These are phyloP conservation scores for Angophora floribunda DNA, from an alignment of 345 rosid genomes.

Conservation along the genomic window DNA sequence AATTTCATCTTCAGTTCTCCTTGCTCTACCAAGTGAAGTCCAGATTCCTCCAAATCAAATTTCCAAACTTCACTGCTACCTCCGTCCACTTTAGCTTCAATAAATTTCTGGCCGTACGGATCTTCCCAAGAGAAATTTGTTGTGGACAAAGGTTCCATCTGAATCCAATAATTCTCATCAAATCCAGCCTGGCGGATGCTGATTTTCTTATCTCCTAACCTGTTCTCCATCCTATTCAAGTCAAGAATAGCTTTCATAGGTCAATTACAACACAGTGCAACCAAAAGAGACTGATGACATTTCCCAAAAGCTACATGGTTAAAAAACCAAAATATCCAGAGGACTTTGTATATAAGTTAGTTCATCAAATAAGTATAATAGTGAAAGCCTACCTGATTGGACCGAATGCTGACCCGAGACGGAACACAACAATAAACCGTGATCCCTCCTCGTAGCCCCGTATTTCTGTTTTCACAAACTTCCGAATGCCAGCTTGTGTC, in stretches of 20 bases:
- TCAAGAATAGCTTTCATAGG: background rate
- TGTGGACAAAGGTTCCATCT: constrained; percentile 62
- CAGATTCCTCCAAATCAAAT: constrained; percentile 57
- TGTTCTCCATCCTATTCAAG: constrained; percentile 72
- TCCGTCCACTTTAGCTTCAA: constrained; percentile 59
- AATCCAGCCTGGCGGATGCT: constrained; percentile 89
- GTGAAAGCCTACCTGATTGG: constrained; percentile 62
- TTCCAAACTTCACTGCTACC: constrained; percentile 29
- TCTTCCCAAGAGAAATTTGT: constrained; percentile 85
- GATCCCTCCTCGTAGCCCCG: constrained; percentile 99
- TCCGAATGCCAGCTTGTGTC: constrained; percentile 42
- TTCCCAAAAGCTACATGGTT: background rate
- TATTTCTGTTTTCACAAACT: constrained; percentile 64
- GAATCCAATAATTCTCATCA: constrained; percentile 67
- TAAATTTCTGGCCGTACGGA: constrained; percentile 79
- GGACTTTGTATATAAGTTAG: background rate
- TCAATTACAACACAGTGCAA: background rate
- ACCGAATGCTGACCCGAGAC: constrained; percentile 71
- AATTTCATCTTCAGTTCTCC: constrained; percentile 46
- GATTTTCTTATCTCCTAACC: constrained; percentile 43
- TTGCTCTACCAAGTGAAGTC: constrained; percentile 26
- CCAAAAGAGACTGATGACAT: background rate
- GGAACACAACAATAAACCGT: constrained; percentile 85
- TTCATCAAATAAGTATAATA: background rate
- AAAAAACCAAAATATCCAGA: background rate